A percentile compares a stretch with the other conserved stretches of the same genome.
Evolutionary conservation across 2,329 filamentous ascomycete species (phyloP).

Genomic region (Sporothrix brunneoviolacea): DNA sequence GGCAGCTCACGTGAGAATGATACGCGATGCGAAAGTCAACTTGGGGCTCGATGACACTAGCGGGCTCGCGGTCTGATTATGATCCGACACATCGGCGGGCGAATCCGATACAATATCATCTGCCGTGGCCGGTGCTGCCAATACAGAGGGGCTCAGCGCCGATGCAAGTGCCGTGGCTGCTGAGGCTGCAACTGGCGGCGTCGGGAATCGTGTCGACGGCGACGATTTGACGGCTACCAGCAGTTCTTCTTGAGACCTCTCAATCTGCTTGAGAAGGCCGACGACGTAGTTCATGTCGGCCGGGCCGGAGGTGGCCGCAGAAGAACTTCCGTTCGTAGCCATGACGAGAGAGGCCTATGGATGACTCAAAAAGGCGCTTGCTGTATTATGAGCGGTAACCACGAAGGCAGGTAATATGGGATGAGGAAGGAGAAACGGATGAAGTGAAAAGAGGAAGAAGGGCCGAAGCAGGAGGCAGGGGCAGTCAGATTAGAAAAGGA

Average conservation of each 20-base stretch:
- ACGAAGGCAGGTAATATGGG: neutral
- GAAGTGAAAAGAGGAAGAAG: slow-evolving; percentile 3
- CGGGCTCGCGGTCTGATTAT: slow-evolving; percentile 15
- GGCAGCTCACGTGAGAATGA: slow-evolving; percentile 45
- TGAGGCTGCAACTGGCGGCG: neutral
- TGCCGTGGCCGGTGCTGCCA: slow-evolving; percentile 9
- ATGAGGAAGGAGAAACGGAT: neutral
- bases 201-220: neutral
- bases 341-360: slow-evolving; percentile 14
- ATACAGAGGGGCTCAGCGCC: slow-evolving; percentile 3
- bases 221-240: slow-evolving; percentile 32
- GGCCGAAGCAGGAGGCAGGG: neutral
- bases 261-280: slow-evolving; percentile 29
- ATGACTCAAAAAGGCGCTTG: neutral
- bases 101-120: slow-evolving; percentile 21
- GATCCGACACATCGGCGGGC: no score
- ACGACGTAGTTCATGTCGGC: slow-evolving; percentile 29
- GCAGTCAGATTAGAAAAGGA: neutral
- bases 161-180: neutral
- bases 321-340: slow-evolving; percentile 14
- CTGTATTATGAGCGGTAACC: no score
- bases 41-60: slow-evolving; percentile 30
- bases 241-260: slow-evolving; percentile 35
- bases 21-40: slow-evolving; percentile 45
- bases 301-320: neutral